Percentiles rank a stretch among this genome's conserved stretches.
These are phyloP conservation scores for Wallacemonas sp. DNA, from an alignment of 208 protist genomes.

Conservation along the genomic window DNA sequence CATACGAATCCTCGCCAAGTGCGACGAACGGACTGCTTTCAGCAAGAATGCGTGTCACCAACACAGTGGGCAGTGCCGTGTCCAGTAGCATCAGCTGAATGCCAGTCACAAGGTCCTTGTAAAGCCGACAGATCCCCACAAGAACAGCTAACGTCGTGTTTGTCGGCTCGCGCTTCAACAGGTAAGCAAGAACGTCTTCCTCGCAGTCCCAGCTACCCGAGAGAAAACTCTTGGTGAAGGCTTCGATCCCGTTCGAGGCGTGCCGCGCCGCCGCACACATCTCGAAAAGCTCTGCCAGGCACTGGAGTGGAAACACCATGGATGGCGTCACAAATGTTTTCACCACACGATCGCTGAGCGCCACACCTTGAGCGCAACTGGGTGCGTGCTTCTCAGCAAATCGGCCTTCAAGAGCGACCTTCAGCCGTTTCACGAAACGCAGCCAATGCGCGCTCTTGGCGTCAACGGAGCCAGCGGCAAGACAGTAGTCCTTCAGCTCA, in stretches of 20 bases:
- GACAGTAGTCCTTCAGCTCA: slow-evolving; percentile 15
- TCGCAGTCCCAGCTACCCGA: slow-evolving; percentile 56
- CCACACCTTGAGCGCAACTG: not conserved
- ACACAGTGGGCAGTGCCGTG: slow-evolving; percentile 39
- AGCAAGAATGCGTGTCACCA: slow-evolving; percentile 31
- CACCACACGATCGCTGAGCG: not conserved
- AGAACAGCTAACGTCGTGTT: slow-evolving; percentile 72
- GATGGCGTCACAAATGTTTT: slow-evolving; percentile 29
- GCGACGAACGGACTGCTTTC: slow-evolving; percentile 7
- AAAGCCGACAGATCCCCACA: slow-evolving; percentile 58
- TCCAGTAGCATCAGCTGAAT: slow-evolving; percentile 58
- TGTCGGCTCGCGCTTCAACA: slow-evolving; percentile 58
- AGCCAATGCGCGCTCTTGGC: slow-evolving; percentile 23
- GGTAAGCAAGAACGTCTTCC: slow-evolving; percentile 57
- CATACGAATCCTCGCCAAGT: slow-evolving; percentile 14
- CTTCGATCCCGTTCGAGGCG: slow-evolving; percentile 42
- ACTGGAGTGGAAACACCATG: slow-evolving; percentile 84
- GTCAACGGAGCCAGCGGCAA: slow-evolving; percentile 2
- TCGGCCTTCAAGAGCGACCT: not conserved
- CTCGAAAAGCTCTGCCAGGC: slow-evolving; percentile 65
- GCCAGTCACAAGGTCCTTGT: slow-evolving; percentile 57
- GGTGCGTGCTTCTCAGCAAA: slow-evolving; percentile 5
- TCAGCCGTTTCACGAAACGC: slow-evolving; percentile 8
- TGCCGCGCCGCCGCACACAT: slow-evolving; percentile 51
- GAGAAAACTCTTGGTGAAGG: slow-evolving; percentile 58